A percentile compares a stretch with the other conserved stretches of the same genome.
Conservation (phyloP, 2,329 filamentous ascomycete genomes). For the Penicillium vulpinum region DNA sequence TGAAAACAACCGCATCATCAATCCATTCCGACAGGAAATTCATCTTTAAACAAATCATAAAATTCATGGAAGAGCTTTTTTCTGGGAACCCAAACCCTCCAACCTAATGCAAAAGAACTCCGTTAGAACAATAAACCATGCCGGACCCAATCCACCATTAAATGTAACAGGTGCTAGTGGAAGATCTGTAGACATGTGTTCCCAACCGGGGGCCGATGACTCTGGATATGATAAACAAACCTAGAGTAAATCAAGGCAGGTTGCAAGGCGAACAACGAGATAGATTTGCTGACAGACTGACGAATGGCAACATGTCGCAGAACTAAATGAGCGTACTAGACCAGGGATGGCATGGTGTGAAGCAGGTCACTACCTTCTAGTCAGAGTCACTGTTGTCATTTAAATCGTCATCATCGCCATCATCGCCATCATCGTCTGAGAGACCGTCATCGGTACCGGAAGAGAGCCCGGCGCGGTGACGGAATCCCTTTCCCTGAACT, state of each 20-base stretch:
- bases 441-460: conserved; percentile 56
- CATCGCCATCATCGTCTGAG: conserved; percentile 61
- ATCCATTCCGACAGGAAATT: not conserved
- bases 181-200: conserved; percentile 10
- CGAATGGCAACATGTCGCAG: conserved; percentile 6
- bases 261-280: conserved; percentile 7
- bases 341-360: conserved; percentile 25
- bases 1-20: conserved; percentile 1
- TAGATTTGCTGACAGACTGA: conserved; percentile 13
- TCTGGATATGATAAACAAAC: not conserved
- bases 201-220: not conserved
- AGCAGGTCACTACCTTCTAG: conserved; percentile 61
- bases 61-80: conserved; percentile 14
- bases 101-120: conserved; percentile 13
- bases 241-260: not conserved
- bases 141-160: conserved; percentile 9
- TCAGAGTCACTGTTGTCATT: conserved; percentile 65
- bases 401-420: conserved; percentile 61
- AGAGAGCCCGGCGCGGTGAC: conserved; percentile 32
- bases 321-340: conserved; percentile 8
- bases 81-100: conserved; percentile 11
- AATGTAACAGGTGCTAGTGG: conserved; percentile 5
- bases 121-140: conserved; percentile 10
- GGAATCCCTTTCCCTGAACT: conserved; percentile 32
- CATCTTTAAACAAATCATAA: conserved; percentile 9